Evolutionary conservation across 192 early-diverging fungal species (phyloP), one percentile per base, ranked within the genome.

Genomic region (Pilaira anomala): DNA sequence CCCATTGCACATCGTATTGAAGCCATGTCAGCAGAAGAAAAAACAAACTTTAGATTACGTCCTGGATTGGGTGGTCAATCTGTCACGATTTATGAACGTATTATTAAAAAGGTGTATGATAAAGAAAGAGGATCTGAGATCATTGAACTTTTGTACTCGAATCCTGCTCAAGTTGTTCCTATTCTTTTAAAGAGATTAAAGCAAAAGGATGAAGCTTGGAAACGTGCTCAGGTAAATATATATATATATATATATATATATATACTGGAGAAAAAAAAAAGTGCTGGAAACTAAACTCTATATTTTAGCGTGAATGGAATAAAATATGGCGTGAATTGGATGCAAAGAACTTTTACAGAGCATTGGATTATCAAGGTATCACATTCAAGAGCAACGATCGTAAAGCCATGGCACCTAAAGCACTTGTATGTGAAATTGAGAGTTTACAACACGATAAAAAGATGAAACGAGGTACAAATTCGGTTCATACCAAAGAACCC

Each of bases 171-270:
- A 7, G 93, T 94, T 1, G 89, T 98, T 12, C 97, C 97, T 1
- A 86, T 99, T 19, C 91, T 99, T 45, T 75, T 99, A 24, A 93
- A 89, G 69, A 87, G 97, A 19, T 77, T 99, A 22, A 95, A 96
- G 78, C 96, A 98, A 68, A 99, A 99, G 72, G 94, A 98, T 72
- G 96, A 99, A 74, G 96, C 98, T 69, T 98, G 95, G 95, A 91
- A 91, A 61, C 73, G 86, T n/a, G 76, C 90, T 22, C 88, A 91
- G 77, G 87, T 89, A 77, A 60, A 18, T 30, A 41, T 44, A 33
- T 7, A 19, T 7, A 53, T 2, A 9, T 7, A 53, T 4, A 53
- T 29, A 2, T n/a, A n/a, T n/a, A n/a, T n/a, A 18, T 46, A 46
- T 48, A 48, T n/a, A n/a, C n/a, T n/a, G n/a, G n/a, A n/a, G n/a